Base-by-base conservation (phyloP, 805 yeast species). In the Ogataea paradorogensis region DNA sequence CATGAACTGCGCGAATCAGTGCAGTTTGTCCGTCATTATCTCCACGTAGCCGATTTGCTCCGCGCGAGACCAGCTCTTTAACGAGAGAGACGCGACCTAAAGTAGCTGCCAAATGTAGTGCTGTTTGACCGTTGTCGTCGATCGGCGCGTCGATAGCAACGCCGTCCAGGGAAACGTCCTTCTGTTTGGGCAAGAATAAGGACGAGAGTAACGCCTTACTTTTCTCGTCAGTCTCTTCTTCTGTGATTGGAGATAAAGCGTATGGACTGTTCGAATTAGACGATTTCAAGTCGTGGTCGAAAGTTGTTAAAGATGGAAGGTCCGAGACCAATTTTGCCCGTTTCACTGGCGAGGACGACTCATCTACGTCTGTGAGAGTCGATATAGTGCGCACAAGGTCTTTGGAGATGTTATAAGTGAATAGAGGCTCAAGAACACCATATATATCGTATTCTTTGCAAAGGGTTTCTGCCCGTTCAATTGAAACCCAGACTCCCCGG, bases 61-160 rank as follows among this genome's bases (percentile, higher is more conserved):
- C 85, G 30, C 73, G 69, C 27, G 74, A 66, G 22, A 93, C 82
- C 11, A 87, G 70, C 27, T 80, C 80, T 30, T 69, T 76, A 3
- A 88, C 91, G 36, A 90, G 70, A 3, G 78, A 67, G 1, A 82
- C 63, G 42, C 87, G 78, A 0, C 95, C 98, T 59, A 93, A 72
- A 0, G 97, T 86, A 11, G 97, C 81, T 3, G 97, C 95, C 95
- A 98, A 86, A 62, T 93, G 99, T 42, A 93, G 70, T 0, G 96
- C 88, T 0, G 96, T 84, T 57, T 93, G 93, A 0, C 98, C 97
- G 42, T 83, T 78, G 51, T 86, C 95, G 62, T 95, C 99, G 31
- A 95, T 85, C 1, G 96, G 82, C 24, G 88, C 86, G 55, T 88
- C 93, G 35, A 90, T 70, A 43, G 78, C 74, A 26, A 86, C 69